Evolutionary conservation across 352 stramenopile genomes (phyloP), one percentile per base, ranked within the genome.

Genomic region (Phytophthora niederhauseri): DNA sequence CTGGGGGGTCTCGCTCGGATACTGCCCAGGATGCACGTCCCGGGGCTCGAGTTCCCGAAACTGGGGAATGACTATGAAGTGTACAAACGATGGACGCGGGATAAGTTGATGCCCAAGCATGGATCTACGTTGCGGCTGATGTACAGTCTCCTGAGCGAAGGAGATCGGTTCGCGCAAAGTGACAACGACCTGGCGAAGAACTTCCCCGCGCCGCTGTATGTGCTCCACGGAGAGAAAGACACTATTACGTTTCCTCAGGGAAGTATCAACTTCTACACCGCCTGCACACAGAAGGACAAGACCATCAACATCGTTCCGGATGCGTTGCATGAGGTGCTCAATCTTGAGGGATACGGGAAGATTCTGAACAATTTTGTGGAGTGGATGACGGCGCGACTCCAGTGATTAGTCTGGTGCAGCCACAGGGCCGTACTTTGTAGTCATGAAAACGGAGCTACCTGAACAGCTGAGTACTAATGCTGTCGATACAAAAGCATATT

Each of bases 161-260:
- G 75, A 26, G 26, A 61, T 14, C 64, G 69, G 15, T 75, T 76
- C 31, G 66, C 50, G 9, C 46, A 61, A 38, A 68, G 75, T 31
- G 70, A 74, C 20, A 76, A 64, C 2, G 49, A 73, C 5, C 24
- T 72, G 30, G 65, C 58, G 14, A 66, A 38, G 17, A 64, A 58
- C 24, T 79, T 83, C 48, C 20, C 66, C 7, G 57, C 66, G 30
- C 72, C 75, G 34, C 36, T 88, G 31, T 79, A 80, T 36, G 45
- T 88, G 38, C 46, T 81, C 4, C 73, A 85, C 45, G 76, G 76
- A 5, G 71, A 85, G 15, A 52, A 76, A 17, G 78, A 89, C 57
- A 59, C 64, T 11, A 43, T 89, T 1, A 77, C 71, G 43, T 76
- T 78, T 5, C 50, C 67, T 15, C 66, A 77, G 26, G 77, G 78